These are phyloP conservation scores for Prunus mira DNA, from an alignment of 306 rosid genomes.

Conservation along the genomic window DNA sequence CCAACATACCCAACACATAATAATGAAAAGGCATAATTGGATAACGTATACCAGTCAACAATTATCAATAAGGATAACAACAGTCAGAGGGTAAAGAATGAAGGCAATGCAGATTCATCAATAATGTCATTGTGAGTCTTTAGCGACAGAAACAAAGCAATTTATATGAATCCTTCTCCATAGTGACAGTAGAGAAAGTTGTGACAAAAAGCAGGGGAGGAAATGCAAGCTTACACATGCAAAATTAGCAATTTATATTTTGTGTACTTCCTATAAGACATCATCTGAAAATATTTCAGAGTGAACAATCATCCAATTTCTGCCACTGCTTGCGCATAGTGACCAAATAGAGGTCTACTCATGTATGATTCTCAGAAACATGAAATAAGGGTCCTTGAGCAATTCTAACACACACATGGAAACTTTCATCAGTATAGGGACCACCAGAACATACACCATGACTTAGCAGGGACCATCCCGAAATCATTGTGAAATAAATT, in stretches of 20 bases:
- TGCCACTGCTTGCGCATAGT: not conserved
- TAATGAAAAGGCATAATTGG: not conserved
- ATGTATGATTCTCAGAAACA: not conserved
- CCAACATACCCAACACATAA: not conserved
- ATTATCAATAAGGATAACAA: not conserved
- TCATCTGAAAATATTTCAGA: not conserved
- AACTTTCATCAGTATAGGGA: not conserved
- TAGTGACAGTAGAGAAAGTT: not conserved
- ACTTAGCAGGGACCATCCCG: constrained; percentile 2
- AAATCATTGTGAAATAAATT: not conserved
- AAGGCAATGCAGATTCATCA: not conserved
- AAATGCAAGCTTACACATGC: not conserved
- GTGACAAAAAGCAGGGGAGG: not conserved
- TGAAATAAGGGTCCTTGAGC: not conserved
- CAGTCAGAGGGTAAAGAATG: not conserved
- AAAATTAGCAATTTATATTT: not conserved
- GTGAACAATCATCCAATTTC: not conserved
- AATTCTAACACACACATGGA: not conserved
- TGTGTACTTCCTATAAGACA: not conserved
- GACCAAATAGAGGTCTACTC: not conserved
- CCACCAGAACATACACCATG: not conserved
- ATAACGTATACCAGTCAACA: not conserved
- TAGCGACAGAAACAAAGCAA: not conserved
- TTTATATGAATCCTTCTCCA: not conserved
- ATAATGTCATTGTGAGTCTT: not conserved